Evolutionary conservation across 805 yeast species (phyloP), one percentile per base, ranked within the genome.

Genomic region (Hanseniaspora valbyensis): DNA sequence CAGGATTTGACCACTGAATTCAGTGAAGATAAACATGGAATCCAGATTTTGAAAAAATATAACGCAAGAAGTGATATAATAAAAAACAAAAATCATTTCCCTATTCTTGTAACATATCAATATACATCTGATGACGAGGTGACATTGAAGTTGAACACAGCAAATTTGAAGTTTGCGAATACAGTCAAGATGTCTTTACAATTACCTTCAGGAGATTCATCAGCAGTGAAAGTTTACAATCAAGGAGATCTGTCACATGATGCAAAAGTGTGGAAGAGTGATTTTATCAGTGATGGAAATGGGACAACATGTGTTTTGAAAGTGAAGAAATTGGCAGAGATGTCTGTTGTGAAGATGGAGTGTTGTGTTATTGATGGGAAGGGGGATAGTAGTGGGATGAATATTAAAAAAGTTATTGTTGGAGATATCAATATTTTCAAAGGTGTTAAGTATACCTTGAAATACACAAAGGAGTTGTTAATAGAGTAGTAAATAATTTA

Each of bases 381-480:
- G 21, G 51, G 51, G 7, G 44, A 40, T 26, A 16, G 28, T 14
- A 48, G 21, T 21, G 51, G 51, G 2, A 14, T 48, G 21, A 48
- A 40, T 30, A 37, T 48, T 2, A 48, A 26, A 21, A 48, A 40
- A 25, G 51, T 48, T 10, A 16, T 12, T 2, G 34, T 48, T n/a
- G 40, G 41, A 1, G 51, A 48, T 26, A 2, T 19, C 8, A 40
- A 16, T 18, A 32, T 48, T 8, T 48, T 48, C 22, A 48, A 48
- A 18, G 51, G 51, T n/a, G 51, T 48, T 12, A 48, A 48, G 32
- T 48, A 48, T 18, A 29, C 44, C 3, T 14, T 48, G 12, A n/a
- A 24, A 1, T 48, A 40, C 19, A 37, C 16, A 9, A 39, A 28
- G n/a, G 51, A 48, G 18, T 7, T 48, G 21, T 12, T 48, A 12